phyloP scores from a whole-genome alignment of 371 early-diverging fungal genomes.

The Lichtheimia corymbifera region DNA sequence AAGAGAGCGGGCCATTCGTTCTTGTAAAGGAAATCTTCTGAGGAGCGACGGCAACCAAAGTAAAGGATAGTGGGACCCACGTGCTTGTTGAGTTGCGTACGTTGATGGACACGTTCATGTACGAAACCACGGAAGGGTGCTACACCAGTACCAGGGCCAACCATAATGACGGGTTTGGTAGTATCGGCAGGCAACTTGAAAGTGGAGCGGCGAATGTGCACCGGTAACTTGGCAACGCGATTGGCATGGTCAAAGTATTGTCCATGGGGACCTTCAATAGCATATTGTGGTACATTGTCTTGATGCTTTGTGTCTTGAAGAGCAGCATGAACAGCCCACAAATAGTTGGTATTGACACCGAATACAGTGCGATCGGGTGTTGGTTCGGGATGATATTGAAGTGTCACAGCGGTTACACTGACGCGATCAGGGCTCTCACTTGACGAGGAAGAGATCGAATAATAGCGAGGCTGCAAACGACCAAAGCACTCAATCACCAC shows the following conservation, averaged over 20 bases:
- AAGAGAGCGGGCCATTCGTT: constrained; percentile 74
- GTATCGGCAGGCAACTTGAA: constrained; percentile 81
- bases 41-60: constrained; percentile 83
- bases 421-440: constrained; percentile 65
- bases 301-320: not conserved
- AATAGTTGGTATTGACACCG: constrained; percentile 76
- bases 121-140: constrained; percentile 93
- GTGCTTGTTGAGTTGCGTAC: constrained; percentile 34
- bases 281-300: constrained; percentile 18
- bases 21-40: constrained; percentile 83
- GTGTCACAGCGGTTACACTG: constrained; percentile 83
- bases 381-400: constrained; percentile 66
- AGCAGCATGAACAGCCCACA: constrained; percentile 46
- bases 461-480: constrained; percentile 85
- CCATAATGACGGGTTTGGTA: constrained; percentile 84
- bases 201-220: constrained; percentile 80
- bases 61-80: constrained; percentile 85
- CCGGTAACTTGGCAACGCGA: constrained; percentile 56
- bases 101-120: constrained; percentile 75
- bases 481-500: constrained; percentile 75
- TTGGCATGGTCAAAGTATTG: constrained; percentile 21
- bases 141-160: constrained; percentile 96
- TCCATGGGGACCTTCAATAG: constrained; percentile 42
- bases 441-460: constrained; percentile 88
- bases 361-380: constrained; percentile 53